Evolutionary conservation across 2,329 filamentous ascomycete species (phyloP), one percentile per base, ranked within the genome.

Genomic region (Rhytidhysteron rufulum): DNA sequence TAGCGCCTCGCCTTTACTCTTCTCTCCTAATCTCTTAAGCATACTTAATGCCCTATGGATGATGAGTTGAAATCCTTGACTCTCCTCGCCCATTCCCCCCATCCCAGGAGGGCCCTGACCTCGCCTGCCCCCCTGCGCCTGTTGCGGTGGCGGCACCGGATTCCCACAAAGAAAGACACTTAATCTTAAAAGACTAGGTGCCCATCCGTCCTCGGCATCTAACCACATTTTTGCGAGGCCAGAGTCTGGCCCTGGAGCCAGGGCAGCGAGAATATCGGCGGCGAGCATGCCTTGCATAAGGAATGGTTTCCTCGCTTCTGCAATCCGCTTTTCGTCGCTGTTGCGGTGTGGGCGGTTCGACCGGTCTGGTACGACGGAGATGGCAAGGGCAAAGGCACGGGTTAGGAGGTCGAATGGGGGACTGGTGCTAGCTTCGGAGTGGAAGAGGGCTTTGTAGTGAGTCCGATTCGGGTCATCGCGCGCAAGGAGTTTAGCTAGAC

Each of bases 221-320:
- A 97, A 77, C 90, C 93, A 97, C 0, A 79, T 74, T 41, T 80
- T 80, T 4, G 90, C 85, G 6, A 96, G 68, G 4, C 80, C 77
- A 13, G 77, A 77, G 49, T 94, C 88, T n/a, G 80, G 75, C 4
- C 78, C 77, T 2, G 84, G 84, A 3, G 82, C 80, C 20, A 96
- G 73, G 8, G 83, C 83, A 0, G 88, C 82, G 3, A 97, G 70
- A 37, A 97, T 94, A 51, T 97, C 90, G 0, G 88, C 90, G 1
- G 89, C 86, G 5, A 97, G 74, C 54, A 97, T 79, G 1, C 89
- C 90, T 67, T 98, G 93, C 77, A 95, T 93, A 9, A 98, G 70
- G 55, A 88, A 84, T 1, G 93, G 85, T 65, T 95, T 95, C 41
- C 93, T 82, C 4, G 80, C 81, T 60, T 96, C 89, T 4, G 93